Evolutionary conservation across 176 grass and related monocot species (phyloP), one percentile per base, ranked within the genome.

Genomic region (Leersia perrieri): DNA sequence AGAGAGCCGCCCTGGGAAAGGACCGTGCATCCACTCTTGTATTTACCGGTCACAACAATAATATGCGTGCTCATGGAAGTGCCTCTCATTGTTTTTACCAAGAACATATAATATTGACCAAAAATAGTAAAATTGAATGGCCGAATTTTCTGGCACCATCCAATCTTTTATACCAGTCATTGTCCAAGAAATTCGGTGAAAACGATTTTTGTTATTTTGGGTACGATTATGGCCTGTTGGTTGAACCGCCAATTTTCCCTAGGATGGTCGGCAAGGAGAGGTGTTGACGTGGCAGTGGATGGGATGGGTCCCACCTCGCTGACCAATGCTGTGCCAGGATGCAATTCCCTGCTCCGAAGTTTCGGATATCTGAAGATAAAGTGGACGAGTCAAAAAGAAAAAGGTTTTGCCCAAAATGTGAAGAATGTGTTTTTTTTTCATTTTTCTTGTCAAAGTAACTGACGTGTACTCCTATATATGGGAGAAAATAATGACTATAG

Each of bases 251-350:
- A 42, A 29, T 18, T 9, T 20, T 23, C 47, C 49, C 33, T 5
- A 29, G 9, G 63, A 16, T 29, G 62, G 75, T 55, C 35, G 65
- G 71, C 77, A 18, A 68, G 7, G 70, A 55, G 36, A 23, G 82
- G 25, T 16, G 72, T 82, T 89, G 77, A 89, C 65, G 22, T 85
- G 87, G 82, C 72, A 85, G 57, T 65, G 57, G 82, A 89, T 89
- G 82, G 71, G 77, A 58, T 85, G 77, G 72, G 47, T 2, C 62
- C 71, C 72, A 16, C 0, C 15, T n/a, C 16, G 41, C 82, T 72
- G 65, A 70, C 87, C 87, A 89, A 89, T 85, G 72, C 40, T 80
- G 60, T 72, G 77, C 72, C 42, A 66, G 61, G 30, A n/a, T 36
- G 66, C 87, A 66, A 60, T 64, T 58, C 57, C 28, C 55, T 35